phyloP scores from a whole-genome alignment of 1,139 yeast genomes.

The Barnettozyma hawaiiensis region DNA sequence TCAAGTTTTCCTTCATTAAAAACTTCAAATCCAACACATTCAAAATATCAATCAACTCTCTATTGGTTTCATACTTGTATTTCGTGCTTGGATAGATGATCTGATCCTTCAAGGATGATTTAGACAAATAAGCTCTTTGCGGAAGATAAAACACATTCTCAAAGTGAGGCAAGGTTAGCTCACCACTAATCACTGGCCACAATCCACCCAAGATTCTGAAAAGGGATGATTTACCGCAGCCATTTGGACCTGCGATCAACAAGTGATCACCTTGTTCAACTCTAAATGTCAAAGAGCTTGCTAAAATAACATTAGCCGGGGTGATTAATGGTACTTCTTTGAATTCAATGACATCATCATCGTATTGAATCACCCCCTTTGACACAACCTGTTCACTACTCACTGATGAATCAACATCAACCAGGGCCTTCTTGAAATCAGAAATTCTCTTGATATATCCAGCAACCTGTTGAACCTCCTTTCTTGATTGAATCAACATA shows the following conservation, averaged over 20 bases:
- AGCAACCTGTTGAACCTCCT: slow-evolving; percentile 74
- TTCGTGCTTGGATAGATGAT: slow-evolving; percentile 76
- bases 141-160: slow-evolving; percentile 78
- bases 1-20: slow-evolving; percentile 37
- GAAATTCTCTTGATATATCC: slow-evolving; percentile 80
- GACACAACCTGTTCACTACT: slow-evolving; percentile 16
- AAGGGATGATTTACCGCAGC: slow-evolving; percentile 89
- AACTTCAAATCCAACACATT: slow-evolving; percentile 55
- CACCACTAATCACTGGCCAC: slow-evolving; percentile 75
- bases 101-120: slow-evolving; percentile 75
- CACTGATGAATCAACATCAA: slow-evolving; percentile 38
- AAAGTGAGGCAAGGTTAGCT: slow-evolving; percentile 60
- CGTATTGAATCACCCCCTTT: slow-evolving; percentile 33
- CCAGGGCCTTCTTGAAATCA: slow-evolving; percentile 62
- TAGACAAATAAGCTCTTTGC: slow-evolving; percentile 77
- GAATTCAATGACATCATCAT: slow-evolving; percentile 64
- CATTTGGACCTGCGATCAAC: slow-evolving; percentile 91
- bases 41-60: slow-evolving; percentile 58
- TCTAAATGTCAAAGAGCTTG: slow-evolving; percentile 60
- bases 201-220: slow-evolving; percentile 88
- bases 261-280: slow-evolving; percentile 80
- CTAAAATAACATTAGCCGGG: slow-evolving; percentile 75
- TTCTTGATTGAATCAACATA: slow-evolving; percentile 77
- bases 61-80: slow-evolving; percentile 44
- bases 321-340: slow-evolving; percentile 72